Conservation (phyloP, 345 rosid genomes). For the Melaleuca alternifolia region DNA sequence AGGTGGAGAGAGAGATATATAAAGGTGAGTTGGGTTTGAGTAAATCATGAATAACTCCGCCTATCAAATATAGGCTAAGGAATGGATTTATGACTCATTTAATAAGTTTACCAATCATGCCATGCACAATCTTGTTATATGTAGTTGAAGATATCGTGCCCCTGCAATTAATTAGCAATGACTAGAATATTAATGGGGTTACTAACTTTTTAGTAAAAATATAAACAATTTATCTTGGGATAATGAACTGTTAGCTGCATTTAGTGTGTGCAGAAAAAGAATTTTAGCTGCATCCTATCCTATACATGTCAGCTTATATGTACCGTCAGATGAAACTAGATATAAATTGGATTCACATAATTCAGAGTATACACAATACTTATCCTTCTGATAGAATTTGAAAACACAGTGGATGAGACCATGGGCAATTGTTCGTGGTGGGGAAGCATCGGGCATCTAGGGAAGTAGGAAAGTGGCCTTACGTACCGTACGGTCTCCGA, state of each 20-base stretch:
- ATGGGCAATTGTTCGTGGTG: background rate
- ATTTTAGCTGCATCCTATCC: fast-evolving
- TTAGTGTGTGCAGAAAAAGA: background rate
- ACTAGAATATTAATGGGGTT: too few relatives aligned
- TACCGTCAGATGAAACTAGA: background rate
- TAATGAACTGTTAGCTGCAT: background rate
- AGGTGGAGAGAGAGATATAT: too few relatives aligned
- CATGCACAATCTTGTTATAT: background rate
- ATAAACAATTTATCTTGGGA: too few relatives aligned
- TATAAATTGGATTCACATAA: background rate
- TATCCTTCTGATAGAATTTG: background rate
- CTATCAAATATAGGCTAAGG: too few relatives aligned
- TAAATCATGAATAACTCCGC: too few relatives aligned
- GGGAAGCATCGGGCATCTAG: background rate
- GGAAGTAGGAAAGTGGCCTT: background rate
- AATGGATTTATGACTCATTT: too few relatives aligned
- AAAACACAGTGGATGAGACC: background rate
- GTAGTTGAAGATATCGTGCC: background rate
- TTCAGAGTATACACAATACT: background rate
- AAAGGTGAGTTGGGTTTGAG: too few relatives aligned
- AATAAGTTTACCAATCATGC: background rate
- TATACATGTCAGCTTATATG: background rate
- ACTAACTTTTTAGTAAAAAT: too few relatives aligned
- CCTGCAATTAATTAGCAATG: too few relatives aligned
- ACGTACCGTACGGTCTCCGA: background rate